Base-by-base conservation (phyloP, 2,329 filamentous ascomycete species). In the Cordyceps militaris region DNA sequence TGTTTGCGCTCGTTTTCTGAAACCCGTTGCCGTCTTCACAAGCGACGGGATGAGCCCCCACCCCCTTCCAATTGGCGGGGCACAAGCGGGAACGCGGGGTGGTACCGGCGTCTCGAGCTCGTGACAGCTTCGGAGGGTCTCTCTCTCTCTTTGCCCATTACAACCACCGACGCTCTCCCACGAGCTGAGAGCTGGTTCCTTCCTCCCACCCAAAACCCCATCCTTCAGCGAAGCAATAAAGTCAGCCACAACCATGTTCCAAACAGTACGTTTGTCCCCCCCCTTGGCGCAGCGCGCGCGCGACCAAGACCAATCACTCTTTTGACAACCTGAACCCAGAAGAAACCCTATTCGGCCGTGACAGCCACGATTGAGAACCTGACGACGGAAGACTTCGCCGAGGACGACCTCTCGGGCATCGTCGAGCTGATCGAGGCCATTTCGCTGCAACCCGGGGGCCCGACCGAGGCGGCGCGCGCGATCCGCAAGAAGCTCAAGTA, bases 401-500 rank as follows among this genome's bases (percentile, higher is more conserved):
- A 95, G 69, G 91, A 97, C 70, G 92, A 97, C 70, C 79, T 95
- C 38, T 88, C 89, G 66, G 94, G 93, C 24, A 91, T 99, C 63
- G 89, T 93, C 42, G 92, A 97, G 66, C 84, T 99, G 24, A 89
- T 97, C 62, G 94, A 99, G 72, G 91, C 94, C 58, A 89, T 99
- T 69, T 88, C 89, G 63, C 84, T 99, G 59, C 94, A 99, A 73
- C 80, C 82, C 26, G 88, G 89, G 7, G 94, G 94, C 0, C 91
- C 94, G 1, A 82, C 84, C 13, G 94, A 99, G 76, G 92, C 92
- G 59, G 91, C 93, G 56, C 85, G 94, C 68, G 92, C 94, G 49
- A 83, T 99, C 65, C 85, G 94, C 60, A 99, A 99, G 82, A 97
- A 97, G 78, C 83, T 99, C 80, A 99, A 99, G 76, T 97, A 99